Evolutionary conservation across 306 rosid genomes (phyloP), one percentile per base, ranked within the genome.

Genomic region (Medicago arabica): DNA sequence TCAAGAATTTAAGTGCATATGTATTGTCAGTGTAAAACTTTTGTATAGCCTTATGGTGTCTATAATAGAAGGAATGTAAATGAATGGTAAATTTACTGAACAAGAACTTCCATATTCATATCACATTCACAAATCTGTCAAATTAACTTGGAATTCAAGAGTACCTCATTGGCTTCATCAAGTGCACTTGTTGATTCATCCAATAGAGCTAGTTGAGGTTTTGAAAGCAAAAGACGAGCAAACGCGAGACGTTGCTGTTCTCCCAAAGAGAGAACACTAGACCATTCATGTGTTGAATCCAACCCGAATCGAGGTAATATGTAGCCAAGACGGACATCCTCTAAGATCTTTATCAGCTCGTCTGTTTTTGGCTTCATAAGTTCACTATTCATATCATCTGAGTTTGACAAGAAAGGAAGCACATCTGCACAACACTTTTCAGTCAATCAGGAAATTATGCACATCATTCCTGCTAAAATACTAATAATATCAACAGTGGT

Each of bases 231-330:
- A 41, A 95, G 85, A 18, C 99, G 97, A 36, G 97, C 99, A 82
- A 92, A 89, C 8, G 99, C 98, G 47, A 95, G 90, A 79, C 99
- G 99, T 59, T 95, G 99, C 79, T 95, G 99, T 86, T 95, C 99
- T 69, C 99, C 99, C 3, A 95, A 87, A 49, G 99, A 95, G 49
- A 95, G 93, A 84, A 95, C 97, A 83, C 97, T 92, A 14, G 99
- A 88, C 99, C 99, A 95, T 79, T 92, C 99, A n/a, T 75, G 87
- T 2, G 71, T 89, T 72, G 88, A 83, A 82, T 92, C 99, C 81
- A 92, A 77, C 80, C 87, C 75, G 63, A 95, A 85, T 53, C 99
- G 92, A 78, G 90, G 73, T 85, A 95, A 83, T 75, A 95, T 63
- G 75, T 95, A 88, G 72, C 92, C 92, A 28, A 95, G 90, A 8